Evolutionary conservation across 2,329 filamentous ascomycete species (phyloP).

Genomic region (Alternaria infectoria): DNA sequence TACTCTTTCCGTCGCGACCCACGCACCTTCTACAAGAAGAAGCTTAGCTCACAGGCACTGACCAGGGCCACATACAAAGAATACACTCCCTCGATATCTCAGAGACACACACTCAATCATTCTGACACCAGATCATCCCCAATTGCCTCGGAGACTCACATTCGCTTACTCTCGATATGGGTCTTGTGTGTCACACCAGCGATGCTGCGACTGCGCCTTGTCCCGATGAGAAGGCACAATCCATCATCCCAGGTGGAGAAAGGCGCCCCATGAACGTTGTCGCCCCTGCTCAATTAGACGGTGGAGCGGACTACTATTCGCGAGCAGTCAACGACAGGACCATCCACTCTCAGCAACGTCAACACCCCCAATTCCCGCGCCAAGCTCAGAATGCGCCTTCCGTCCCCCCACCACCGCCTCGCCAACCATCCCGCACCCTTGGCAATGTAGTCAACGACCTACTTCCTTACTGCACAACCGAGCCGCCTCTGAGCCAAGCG

Average conservation of each 20-base stretch:
- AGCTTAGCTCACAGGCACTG: background rate
- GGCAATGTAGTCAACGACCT: constrained; percentile 26
- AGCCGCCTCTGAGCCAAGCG: constrained; percentile 23
- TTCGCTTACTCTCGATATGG: background rate
- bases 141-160: background rate
- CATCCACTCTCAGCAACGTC: background rate
- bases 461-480: constrained; percentile 40
- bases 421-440: background rate
- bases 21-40: background rate
- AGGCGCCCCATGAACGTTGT: background rate
- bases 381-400: background rate
- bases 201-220: background rate
- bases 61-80: background rate
- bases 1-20: background rate
- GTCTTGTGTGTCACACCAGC: background rate
- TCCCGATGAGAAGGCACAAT: background rate
- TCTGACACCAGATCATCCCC: background rate
- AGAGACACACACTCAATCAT: background rate
- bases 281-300: constrained; percentile 13
- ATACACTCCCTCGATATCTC: background rate
- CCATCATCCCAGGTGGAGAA: background rate
- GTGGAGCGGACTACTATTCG: constrained; percentile 6
- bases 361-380: background rate
- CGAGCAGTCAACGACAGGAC: background rate
- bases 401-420: background rate